Percentiles rank a stretch among this genome's conserved stretches.
Evolutionary conservation across 1,284 basidiomycete species (phyloP).

Genomic region (Ganoderma lucidum): DNA sequence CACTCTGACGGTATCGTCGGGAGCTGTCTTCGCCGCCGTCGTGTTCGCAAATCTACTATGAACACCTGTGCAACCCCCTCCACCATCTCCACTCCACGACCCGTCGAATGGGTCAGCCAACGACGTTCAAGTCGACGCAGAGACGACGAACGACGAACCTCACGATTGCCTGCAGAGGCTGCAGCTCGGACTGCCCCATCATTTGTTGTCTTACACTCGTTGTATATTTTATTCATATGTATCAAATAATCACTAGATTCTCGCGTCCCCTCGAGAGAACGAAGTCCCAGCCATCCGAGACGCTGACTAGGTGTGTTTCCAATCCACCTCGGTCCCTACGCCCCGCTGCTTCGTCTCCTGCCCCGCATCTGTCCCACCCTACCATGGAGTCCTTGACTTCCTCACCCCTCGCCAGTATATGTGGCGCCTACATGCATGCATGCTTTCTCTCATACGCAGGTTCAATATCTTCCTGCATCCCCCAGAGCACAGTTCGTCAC

Average conservation of each 20-base stretch:
- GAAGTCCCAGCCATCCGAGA: no score
- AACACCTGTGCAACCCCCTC: neutral
- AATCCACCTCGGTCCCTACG: no score
- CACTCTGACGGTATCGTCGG: constrained; percentile 3
- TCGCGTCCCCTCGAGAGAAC: no score
- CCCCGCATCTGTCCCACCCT: no score
- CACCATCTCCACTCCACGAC: neutral
- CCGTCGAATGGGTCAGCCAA: neutral
- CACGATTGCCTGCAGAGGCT: constrained; percentile 28
- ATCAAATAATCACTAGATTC: constrained; percentile 4
- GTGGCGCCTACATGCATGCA: no score
- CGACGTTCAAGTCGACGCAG: neutral
- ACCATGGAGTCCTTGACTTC: no score
- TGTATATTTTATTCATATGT: constrained; percentile 21
- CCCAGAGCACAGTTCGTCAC: no score
- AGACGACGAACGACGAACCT: neutral
- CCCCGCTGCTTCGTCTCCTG: no score
- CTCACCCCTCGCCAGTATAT: no score
- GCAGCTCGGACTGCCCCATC: constrained; percentile 28
- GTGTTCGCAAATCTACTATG: constrained; percentile 22
- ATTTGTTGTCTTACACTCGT: constrained; percentile 20
- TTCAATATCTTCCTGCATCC: no score
- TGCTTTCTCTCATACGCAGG: no score
- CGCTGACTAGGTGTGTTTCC: no score
- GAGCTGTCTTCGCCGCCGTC: constrained; percentile 12